Conservation (phyloP, 1,139 yeast genomes). For the Candida sanyaensis region DNA sequence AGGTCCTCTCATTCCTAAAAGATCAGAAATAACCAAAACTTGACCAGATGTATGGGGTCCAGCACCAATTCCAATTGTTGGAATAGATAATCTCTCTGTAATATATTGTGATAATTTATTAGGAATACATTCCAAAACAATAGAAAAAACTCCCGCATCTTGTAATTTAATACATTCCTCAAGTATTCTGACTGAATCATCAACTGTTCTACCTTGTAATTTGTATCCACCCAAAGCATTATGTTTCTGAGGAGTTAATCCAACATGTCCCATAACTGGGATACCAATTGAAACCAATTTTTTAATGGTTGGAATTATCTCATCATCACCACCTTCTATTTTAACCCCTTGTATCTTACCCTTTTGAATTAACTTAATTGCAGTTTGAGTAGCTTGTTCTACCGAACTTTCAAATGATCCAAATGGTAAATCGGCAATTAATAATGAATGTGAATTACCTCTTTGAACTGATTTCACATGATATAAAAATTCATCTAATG, state of each 20-base stretch:
- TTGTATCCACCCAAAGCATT: constrained; percentile 83
- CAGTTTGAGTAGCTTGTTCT: constrained; percentile 64
- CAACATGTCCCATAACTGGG: constrained; percentile 91
- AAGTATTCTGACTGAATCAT: constrained; percentile 58
- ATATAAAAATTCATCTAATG: constrained; percentile 76
- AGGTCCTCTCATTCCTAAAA: constrained; percentile 68
- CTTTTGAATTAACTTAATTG: constrained; percentile 61
- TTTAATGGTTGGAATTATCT: constrained; percentile 46
- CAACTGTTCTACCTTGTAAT: constrained; percentile 71
- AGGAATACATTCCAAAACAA: constrained; percentile 88
- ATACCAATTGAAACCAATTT: constrained; percentile 68
- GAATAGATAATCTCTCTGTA: constrained; percentile 60
- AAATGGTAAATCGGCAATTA: constrained; percentile 89
- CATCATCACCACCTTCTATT: constrained; percentile 79
- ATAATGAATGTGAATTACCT: constrained; percentile 63
- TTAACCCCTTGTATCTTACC: constrained; percentile 78
- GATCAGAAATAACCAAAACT: constrained; percentile 83
- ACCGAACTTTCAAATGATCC: constrained; percentile 75
- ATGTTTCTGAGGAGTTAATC: constrained; percentile 87
- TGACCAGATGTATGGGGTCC: constrained; percentile 86
- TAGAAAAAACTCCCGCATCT: constrained; percentile 73
- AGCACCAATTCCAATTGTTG: constrained; percentile 96
- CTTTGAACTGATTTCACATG: constrained; percentile 77
- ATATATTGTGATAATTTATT: constrained; percentile 66
- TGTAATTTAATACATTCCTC: constrained; percentile 72